Base-by-base conservation (phyloP, 257 asterid genomes). In the Knoxia roxburghii region DNA sequence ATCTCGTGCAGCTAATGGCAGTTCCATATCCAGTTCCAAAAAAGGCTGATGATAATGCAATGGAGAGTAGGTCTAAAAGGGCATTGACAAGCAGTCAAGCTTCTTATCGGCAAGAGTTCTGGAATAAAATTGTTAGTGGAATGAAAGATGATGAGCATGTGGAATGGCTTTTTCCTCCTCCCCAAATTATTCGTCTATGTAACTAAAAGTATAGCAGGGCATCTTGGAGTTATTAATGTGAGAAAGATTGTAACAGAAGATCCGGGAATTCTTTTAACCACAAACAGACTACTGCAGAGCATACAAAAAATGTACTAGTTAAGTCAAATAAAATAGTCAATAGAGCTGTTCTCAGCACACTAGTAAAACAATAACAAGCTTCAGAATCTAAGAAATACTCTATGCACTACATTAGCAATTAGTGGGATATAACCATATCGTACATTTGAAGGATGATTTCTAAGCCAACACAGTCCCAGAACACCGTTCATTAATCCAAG, bases 391-490 rank as follows among this genome's bases (percentile, higher is more conserved):
- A 32, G 49, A 59, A 54, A 53, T 23, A 12, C 40, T 14, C 30
- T 11, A 32, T 10, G 3, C n/a, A 35, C 61, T 30, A 37, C 6
- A 43, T 33, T 24, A n/a, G 14, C 29, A 61, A 49, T 37, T 61
- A 35, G 21, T 50, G 12, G 68, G 27, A 4, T 50, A 46, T 32
- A 33, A 72, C 45, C 48, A 61, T 18, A 52, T 23, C 52, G 73
- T 82, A 86, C 98, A 95, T 91, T 91, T 69, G 88, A 87, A 49
- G 96, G 95, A 80, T 79, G 74, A 74, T 74, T 84, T 76, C 81
- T 86, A 48, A 91, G 91, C 98, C 98, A 91, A 83, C 98, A 88
- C 68, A 91, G 74, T 66, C 98, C 98, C 75, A 91, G 81, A 63
- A 91, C 87, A 78, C 94, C 85, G 77, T 81, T 83, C 98, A 87